phyloP scores from a whole-genome alignment of 1,284 basidiomycete genomes.

The Ganoderma lingzhi region DNA sequence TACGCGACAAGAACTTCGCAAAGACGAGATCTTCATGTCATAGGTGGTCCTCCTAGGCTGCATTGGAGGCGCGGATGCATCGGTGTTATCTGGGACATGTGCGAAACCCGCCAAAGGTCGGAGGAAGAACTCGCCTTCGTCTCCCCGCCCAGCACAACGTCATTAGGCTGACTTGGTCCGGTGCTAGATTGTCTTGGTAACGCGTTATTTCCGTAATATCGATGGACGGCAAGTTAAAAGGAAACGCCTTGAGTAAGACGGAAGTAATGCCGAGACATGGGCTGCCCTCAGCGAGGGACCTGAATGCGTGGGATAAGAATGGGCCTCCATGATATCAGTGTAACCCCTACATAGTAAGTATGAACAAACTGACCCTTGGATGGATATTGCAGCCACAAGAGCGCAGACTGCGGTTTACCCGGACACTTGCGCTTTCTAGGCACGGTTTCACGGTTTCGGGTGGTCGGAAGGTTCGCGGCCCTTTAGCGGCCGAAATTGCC shows the following conservation, averaged over 20 bases:
- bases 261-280: neutral
- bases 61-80: neutral
- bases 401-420: neutral
- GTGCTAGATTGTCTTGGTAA: neutral
- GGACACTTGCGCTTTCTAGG: neutral
- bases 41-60: neutral
- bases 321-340: neutral
- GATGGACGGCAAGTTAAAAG: neutral
- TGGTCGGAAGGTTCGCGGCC: neutral
- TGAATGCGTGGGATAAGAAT: neutral
- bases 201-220: neutral
- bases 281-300: neutral
- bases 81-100: neutral
- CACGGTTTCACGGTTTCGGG: neutral
- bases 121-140: neutral
- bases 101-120: neutral
- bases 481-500: neutral
- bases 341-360: neutral
- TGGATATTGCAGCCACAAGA: neutral
- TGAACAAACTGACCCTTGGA: neutral
- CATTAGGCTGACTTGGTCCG: neutral
- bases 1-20: neutral
- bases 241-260: conserved; percentile 1
- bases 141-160: neutral
- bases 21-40: neutral